Base-by-base conservation (phyloP, 2,329 filamentous ascomycete species). In the Exophiala mesophila region DNA sequence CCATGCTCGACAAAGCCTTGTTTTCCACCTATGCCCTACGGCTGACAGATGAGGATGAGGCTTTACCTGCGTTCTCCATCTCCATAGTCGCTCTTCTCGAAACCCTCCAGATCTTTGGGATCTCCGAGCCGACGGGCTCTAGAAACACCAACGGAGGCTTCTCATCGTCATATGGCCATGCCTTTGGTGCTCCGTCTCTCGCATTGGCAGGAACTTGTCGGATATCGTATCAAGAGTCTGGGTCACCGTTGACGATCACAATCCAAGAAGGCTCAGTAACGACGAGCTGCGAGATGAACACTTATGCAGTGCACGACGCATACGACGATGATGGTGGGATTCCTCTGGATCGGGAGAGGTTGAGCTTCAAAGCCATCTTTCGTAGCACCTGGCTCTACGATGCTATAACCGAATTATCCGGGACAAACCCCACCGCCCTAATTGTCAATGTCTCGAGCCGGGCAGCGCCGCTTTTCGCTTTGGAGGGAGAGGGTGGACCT, bases 311-410 rank as follows among this genome's bases (percentile, higher is more conserved):
- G 5, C 39, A 54, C 9, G 42, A 43, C n/a, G 36, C 29, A 13
- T 53, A 53, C 28, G 49, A 51, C 26, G 82, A 88, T 30, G 75
- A 78, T 12, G 83, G 89, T 38, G 83, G 89, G 38, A 97, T 98
- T 33, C 92, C 90, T 0, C 88, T 98, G 54, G 81, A 90, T 57
- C 79, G 88, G 21, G 78, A 88, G 37, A 77, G 82, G 39, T 72
- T 97, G 6, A 73, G 80, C 6, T 85, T 96, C 69, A 98, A 97
- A 63, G 88, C 95, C 46, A 97, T 98, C 60, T 95, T 96, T 85
- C 85, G 63, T n/a, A 69, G 68, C 24, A 59, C 65, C 41, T 73
- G 68, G 68, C 59, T 75, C 15, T 64, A 72, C 47, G 72, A 74
- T 51, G 70, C 72, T 34, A 67, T 75, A 33, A 63, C 58, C 16